Evolutionary conservation across 2,329 filamentous ascomycete species (phyloP).

Genomic region (Botrytis hyacinthi): DNA sequence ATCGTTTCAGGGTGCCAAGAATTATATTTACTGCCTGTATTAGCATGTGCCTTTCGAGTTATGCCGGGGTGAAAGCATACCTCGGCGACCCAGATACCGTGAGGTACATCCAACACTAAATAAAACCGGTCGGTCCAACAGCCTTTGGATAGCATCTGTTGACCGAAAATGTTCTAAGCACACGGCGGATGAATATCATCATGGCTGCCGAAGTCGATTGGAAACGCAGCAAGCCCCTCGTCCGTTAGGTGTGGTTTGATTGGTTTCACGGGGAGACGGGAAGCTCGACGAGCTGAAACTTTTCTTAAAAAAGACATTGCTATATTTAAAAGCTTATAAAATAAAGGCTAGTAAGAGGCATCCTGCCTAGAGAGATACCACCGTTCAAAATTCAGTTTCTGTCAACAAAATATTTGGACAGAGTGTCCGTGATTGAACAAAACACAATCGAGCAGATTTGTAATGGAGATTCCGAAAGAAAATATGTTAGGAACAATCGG

Average conservation of each 20-base stretch:
- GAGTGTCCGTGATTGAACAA: background rate
- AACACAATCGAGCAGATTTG: background rate
- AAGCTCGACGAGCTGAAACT: background rate
- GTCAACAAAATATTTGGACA: background rate
- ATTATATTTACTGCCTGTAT: background rate
- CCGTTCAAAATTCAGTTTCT: background rate
- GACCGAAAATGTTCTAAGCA: background rate
- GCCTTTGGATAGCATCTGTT: background rate
- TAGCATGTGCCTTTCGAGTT: background rate
- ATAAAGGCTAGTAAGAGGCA: background rate
- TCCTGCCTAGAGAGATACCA: background rate
- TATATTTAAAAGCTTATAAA: conserved; percentile 5
- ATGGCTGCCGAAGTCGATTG: background rate
- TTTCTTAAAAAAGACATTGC: background rate
- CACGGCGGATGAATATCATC: background rate
- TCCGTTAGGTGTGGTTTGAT: background rate
- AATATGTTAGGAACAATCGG: background rate
- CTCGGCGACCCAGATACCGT: background rate
- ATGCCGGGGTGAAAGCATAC: background rate
- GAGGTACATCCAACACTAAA: background rate
- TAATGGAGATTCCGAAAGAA: background rate
- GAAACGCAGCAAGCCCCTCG: background rate
- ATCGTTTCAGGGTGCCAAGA: background rate
- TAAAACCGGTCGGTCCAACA: background rate
- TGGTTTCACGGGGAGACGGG: background rate